phyloP scores from a whole-genome alignment of 257 asterid species.

The Paraleonurus japonicus region DNA sequence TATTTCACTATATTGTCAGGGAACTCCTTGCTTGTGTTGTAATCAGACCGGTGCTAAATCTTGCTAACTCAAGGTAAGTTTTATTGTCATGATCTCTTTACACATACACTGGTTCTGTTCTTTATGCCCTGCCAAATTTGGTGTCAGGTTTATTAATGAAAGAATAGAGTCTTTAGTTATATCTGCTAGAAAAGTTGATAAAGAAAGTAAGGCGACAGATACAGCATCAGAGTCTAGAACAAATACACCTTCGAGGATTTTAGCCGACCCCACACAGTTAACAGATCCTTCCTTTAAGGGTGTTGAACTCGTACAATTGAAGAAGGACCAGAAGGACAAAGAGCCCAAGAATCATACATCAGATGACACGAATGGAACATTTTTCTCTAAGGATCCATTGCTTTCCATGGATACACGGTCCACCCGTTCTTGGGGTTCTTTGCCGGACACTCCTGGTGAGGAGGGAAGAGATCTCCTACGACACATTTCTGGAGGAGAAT shows the following conservation, averaged over 20 bases:
- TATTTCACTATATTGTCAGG: slow-evolving; percentile 66
- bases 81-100: slow-evolving; percentile 21
- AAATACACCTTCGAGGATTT: slow-evolving; percentile 39
- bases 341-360: slow-evolving; percentile 37
- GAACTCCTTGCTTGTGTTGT: slow-evolving; percentile 96
- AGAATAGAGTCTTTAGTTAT: slow-evolving; percentile 74
- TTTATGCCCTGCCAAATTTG: slow-evolving; percentile 35
- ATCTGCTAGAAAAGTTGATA: slow-evolving; percentile 57
- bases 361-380: slow-evolving; percentile 32
- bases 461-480: slow-evolving; percentile 55
- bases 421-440: slow-evolving; percentile 76
- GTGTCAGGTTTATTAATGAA: slow-evolving; percentile 88
- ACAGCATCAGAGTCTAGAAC: slow-evolving; percentile 41
- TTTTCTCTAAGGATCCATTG: slow-evolving; percentile 79
- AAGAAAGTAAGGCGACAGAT: slow-evolving; percentile 46
- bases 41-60: slow-evolving; percentile 86
- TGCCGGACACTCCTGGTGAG: slow-evolving; percentile 47
- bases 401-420: slow-evolving; percentile 72
- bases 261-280: slow-evolving; percentile 57
- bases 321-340: slow-evolving; percentile 53
- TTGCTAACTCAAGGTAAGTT: slow-evolving; percentile 82
- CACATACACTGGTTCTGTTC: slow-evolving; percentile 25
- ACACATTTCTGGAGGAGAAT: slow-evolving; percentile 73
- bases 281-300: slow-evolving; percentile 80
- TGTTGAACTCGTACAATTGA: slow-evolving; percentile 86